Evolutionary conservation across 2,329 filamentous ascomycete genomes (phyloP).

Genomic region (Ambrosiella xylebori): DNA sequence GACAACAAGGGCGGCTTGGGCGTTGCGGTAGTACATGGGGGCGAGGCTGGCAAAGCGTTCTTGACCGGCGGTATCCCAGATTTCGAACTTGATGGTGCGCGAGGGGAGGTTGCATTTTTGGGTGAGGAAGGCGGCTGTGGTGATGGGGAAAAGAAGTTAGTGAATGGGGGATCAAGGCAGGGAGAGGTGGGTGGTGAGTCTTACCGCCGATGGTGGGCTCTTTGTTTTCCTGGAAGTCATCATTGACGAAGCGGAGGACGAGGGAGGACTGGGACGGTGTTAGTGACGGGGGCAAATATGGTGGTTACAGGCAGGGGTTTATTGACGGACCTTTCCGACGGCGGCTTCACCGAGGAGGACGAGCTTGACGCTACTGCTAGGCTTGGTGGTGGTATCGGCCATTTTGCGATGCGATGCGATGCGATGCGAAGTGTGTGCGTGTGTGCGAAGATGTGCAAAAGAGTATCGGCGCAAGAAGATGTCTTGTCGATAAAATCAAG

Average conservation of each 20-base stretch:
- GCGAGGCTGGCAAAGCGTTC: constrained; percentile 93
- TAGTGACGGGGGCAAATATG: neutral
- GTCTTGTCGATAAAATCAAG: no score
- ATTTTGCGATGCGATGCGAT: constrained; percentile 16
- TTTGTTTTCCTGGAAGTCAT: constrained; percentile 99
- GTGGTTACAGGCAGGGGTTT: neutral
- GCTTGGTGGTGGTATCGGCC: constrained; percentile 51
- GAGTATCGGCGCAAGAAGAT: no score
- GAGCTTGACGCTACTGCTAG: constrained; percentile 98
- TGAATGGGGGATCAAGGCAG: constrained; percentile 5
- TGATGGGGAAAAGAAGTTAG: neutral
- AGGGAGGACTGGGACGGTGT: constrained; percentile 57
- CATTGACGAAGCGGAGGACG: constrained; percentile 95
- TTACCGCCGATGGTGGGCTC: constrained; percentile 95
- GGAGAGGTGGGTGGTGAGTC: constrained; percentile 16
- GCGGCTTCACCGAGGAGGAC: constrained; percentile 94
- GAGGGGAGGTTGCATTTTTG: constrained; percentile 96
- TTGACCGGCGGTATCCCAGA: constrained; percentile 97
- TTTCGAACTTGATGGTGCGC: constrained; percentile 83
- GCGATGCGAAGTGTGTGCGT: neutral
- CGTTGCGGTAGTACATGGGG: constrained; percentile 99
- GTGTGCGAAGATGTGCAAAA: neutral
- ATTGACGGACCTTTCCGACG: constrained; percentile 67
- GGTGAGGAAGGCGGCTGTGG: constrained; percentile 79
- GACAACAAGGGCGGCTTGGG: constrained; percentile 90